Percentiles rank a stretch among this genome's conserved stretches.
These are phyloP conservation scores for Cytidiella melzeri DNA, from an alignment of 768 basidiomycete species.

Conservation along the genomic window DNA sequence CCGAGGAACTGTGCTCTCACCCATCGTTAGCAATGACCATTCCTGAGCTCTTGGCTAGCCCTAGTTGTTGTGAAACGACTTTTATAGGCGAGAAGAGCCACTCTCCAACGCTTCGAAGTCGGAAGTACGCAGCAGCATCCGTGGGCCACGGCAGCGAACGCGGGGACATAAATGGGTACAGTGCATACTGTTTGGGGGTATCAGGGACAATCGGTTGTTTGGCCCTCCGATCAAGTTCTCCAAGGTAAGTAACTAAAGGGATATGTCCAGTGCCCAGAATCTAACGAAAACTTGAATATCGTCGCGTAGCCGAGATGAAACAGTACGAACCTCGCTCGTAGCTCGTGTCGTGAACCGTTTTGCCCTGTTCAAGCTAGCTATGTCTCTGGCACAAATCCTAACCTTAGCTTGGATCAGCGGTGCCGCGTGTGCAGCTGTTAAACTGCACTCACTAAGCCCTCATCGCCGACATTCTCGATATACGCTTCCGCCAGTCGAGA, in stretches of 20 bases:
- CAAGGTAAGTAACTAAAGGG: constrained; percentile 17
- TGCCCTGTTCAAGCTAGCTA: constrained; percentile 35
- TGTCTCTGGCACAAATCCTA: constrained; percentile 45
- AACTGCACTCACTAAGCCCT: constrained; percentile 36
- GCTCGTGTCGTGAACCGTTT: constrained; percentile 48
- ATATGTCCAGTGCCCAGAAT: constrained; percentile 5
- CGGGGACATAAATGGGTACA: constrained; percentile 60
- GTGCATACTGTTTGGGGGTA: constrained; percentile 39
- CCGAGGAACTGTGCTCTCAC: constrained; percentile 31
- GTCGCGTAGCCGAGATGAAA: not conserved
- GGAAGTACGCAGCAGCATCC: constrained; percentile 40
- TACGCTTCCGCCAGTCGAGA: constrained; percentile 67
- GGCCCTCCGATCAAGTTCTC: not conserved
- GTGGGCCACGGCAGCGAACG: constrained; percentile 44
- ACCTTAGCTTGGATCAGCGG: constrained; percentile 33
- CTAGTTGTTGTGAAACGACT: constrained; percentile 31
- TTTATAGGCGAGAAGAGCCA: constrained; percentile 42
- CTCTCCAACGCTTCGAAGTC: constrained; percentile 56
- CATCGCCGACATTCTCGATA: constrained; percentile 42
- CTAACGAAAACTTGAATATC: constrained; percentile 3
- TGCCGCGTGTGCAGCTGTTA: not conserved
- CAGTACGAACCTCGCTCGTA: constrained; percentile 41
- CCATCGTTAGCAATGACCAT: constrained; percentile 28
- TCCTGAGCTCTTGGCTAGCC: constrained; percentile 31
- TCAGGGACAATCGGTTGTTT: not conserved